Base-by-base conservation (phyloP, 1,284 basidiomycete species). In the Moniliophthora roreri region DNA sequence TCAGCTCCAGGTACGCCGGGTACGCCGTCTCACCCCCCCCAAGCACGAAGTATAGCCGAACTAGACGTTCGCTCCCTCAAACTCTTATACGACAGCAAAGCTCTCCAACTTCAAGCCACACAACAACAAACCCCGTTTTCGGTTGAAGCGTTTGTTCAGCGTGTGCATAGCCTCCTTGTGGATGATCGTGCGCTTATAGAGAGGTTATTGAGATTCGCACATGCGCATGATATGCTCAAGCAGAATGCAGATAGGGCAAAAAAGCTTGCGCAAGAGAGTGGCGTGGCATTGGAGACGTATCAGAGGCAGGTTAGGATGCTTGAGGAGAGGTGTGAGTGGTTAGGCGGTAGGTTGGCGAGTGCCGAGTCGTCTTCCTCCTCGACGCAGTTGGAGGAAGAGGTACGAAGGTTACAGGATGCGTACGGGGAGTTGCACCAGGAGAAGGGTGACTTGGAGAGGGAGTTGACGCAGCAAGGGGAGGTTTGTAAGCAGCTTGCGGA, bases 191-290 rank as follows among this genome's bases (percentile, higher is more conserved):
- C 89, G 11, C 69, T 96, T 58, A 89, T 94, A 59, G 91, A 93
- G 67, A 81, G 93, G 42, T 73, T 93, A 48, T 74, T 93, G 50
- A 82, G 91, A 24, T 90, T 92, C 61, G 91, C 90, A 1, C 85
- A 91, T 67, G 91, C 92, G 49, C 88, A 94, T 59, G 93, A 95
- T 61, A 64, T 93, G 58, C 77, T 94, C 58, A 94, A 93, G 79
- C 89, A 87, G 70, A 95, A 95, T 65, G 93, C 93, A 16, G 89
- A 91, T 61, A 79, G 91, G 47, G 93, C 93, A 10, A 90, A 93
- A 74, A 92, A 91, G 68, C 78, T 96, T 21, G 92, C 91, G 1
- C 84, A 87, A 66, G 92, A 93, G 54, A 89, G 87, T 44, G 85
- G 84, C 55, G 66, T 67, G 13, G 89, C 85, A 18, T 71, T 96